These are phyloP conservation scores for Aspergillus kassunensis DNA, from an alignment of 495 filamentous ascomycete species.

Conservation along the genomic window DNA sequence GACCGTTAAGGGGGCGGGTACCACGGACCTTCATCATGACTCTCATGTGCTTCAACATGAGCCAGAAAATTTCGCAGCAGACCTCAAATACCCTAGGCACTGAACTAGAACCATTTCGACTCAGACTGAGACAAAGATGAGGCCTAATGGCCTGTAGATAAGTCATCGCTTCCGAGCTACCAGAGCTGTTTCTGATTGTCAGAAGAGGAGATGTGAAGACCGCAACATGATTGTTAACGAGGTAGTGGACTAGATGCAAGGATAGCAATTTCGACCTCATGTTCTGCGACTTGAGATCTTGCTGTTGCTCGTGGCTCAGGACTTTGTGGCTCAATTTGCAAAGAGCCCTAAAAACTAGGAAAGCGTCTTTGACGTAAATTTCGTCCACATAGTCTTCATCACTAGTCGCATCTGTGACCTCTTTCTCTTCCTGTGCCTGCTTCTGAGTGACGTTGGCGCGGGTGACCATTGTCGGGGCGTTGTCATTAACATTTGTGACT, in stretches of 20 bases:
- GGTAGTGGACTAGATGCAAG: constrained; percentile 87
- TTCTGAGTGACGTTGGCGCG: constrained; percentile 60
- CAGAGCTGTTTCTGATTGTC: constrained; percentile 85
- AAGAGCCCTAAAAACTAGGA: constrained; percentile 93
- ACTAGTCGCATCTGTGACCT: constrained; percentile 47
- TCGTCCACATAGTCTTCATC: constrained; percentile 93
- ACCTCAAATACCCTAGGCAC: constrained; percentile 91
- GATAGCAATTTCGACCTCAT: constrained; percentile 98
- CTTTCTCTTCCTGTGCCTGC: constrained; percentile 40
- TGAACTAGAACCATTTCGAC: constrained; percentile 89
- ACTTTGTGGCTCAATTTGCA: constrained; percentile 95
- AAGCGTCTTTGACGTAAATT: constrained; percentile 93
- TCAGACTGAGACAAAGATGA: constrained; percentile 89
- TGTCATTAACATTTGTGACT: constrained; percentile 83
- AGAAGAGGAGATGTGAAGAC: constrained; percentile 86
- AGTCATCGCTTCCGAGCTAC: constrained; percentile 75
- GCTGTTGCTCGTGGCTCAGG: constrained; percentile 81
- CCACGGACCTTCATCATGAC: constrained; percentile 78
- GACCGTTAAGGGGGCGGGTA: background rate
- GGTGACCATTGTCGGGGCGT: constrained; percentile 87
- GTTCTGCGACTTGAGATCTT: constrained; percentile 86
- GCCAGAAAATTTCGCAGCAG: constrained; percentile 95
- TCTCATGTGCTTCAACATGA: constrained; percentile 91
- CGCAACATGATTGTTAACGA: constrained; percentile 83
- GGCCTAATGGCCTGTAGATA: constrained; percentile 96